Evolutionary conservation across 192 early-diverging fungal genomes (phyloP).

Genomic region (Martensiomyces pterosporus): DNA sequence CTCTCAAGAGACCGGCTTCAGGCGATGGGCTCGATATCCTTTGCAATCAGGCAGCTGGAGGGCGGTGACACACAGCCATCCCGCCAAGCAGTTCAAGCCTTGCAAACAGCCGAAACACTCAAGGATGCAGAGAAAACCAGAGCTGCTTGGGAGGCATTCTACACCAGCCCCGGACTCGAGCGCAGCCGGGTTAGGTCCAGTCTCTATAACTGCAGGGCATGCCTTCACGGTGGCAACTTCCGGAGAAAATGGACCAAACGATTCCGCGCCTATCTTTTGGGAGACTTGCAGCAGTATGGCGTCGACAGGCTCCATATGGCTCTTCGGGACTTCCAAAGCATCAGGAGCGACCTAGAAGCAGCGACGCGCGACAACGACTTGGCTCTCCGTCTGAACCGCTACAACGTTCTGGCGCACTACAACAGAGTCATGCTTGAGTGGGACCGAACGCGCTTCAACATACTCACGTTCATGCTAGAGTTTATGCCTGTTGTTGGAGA

Average conservation of each 20-base stretch:
- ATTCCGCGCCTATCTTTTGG: conserved; percentile 7
- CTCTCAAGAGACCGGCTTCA: not conserved
- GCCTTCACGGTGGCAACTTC: conserved; percentile 18
- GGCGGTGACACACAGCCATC: conserved; percentile 2
- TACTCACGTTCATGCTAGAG: conserved; percentile 20
- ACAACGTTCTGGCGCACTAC: conserved; percentile 31
- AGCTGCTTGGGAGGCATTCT: conserved; percentile 8
- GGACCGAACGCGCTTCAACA: conserved; percentile 29
- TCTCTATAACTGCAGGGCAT: conserved; percentile 28
- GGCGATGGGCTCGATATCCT: conserved; percentile 16
- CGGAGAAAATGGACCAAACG: conserved; percentile 17
- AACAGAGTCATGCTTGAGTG: conserved; percentile 23
- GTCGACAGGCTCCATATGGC: not conserved
- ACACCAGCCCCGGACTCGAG: conserved; percentile 10
- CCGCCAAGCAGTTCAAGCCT: not conserved
- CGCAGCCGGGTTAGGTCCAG: conserved; percentile 24
- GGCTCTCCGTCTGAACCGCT: conserved; percentile 21
- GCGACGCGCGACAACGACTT: conserved; percentile 15
- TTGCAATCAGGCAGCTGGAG: conserved; percentile 22
- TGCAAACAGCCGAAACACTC: not conserved
- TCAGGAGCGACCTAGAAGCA: conserved; percentile 10
- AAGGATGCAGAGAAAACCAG: not conserved
- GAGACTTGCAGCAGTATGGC: not conserved
- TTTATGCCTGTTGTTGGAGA: conserved; percentile 14
- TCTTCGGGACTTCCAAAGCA: not conserved